A percentile compares a stretch with the other conserved stretches of the same genome.
phyloP scores from a whole-genome alignment of 805 yeast genomes.

The Saccharomycopsis sp. region DNA sequence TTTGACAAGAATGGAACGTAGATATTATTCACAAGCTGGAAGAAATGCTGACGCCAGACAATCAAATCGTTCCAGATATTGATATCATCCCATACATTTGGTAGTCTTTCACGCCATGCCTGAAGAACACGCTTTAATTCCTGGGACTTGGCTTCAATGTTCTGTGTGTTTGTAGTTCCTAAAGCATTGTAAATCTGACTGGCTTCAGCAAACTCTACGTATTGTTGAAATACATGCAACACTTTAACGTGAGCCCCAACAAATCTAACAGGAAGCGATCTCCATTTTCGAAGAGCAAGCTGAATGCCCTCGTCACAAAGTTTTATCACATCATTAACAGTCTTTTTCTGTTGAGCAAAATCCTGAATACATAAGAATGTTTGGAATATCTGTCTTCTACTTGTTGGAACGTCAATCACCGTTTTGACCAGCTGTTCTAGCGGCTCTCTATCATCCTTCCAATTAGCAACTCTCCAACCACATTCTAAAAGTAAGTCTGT shows the following conservation, averaged over 20 bases:
- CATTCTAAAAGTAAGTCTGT: slow-evolving; percentile 93
- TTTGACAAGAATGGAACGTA: slow-evolving; percentile 87
- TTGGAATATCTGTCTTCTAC: slow-evolving; percentile 91
- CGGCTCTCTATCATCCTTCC: slow-evolving; percentile 94
- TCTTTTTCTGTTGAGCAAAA: slow-evolving; percentile 83
- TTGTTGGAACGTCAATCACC: slow-evolving; percentile 98
- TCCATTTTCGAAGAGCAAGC: slow-evolving; percentile 87
- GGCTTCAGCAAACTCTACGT: slow-evolving; percentile 96
- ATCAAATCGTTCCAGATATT: slow-evolving; percentile 96
- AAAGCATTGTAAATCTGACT: slow-evolving; percentile 86
- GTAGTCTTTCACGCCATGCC: slow-evolving; percentile 97
- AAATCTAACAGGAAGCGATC: slow-evolving; percentile 66
- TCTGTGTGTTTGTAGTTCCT: slow-evolving; percentile 85
- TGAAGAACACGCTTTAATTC: slow-evolving; percentile 91
- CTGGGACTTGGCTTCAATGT: slow-evolving; percentile 86
- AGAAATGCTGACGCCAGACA: slow-evolving; percentile 98
- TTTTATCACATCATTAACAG: slow-evolving; percentile 76
- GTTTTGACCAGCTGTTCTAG: slow-evolving; percentile 90
- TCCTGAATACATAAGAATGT: slow-evolving; percentile 91
- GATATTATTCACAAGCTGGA: slow-evolving; percentile 89
- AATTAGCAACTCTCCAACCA: slow-evolving; percentile 99
- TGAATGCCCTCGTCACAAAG: slow-evolving; percentile 96
- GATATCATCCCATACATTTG: slow-evolving; percentile 96
- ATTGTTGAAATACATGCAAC: slow-evolving; percentile 92
- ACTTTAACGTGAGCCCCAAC: slow-evolving; percentile 84